Evolutionary conservation across 805 yeast species (phyloP), one percentile per base, ranked within the genome.

Genomic region (Cyberlindnera nakhonratchasimensis): DNA sequence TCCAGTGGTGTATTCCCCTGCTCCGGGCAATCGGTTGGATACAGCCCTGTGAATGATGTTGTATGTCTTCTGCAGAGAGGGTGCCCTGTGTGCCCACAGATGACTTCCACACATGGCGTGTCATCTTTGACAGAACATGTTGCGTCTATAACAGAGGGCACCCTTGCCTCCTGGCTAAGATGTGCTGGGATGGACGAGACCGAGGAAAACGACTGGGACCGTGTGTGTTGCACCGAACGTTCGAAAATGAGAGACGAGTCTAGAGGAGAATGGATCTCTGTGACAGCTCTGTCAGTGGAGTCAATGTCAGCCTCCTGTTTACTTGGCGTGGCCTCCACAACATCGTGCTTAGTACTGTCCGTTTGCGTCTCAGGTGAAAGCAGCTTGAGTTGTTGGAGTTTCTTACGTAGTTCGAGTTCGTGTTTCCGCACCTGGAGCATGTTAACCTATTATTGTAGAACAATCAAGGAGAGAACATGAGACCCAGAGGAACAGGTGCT

Each of bases 121-220:
- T 30, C 41, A 6, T 34, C 37, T 11, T 14, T 18, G 16, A 35
- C 8, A 13, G 34, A 34, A 7, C 48, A 34, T 6, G 52, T 33
- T 6, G 52, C 52, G 33, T 49, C 53, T 13, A 49, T 19, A 8
- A 42, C 50, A 14, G 46, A 40, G 4, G 53, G 53, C 9, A 49
- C 42, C 35, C 23, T 43, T 4, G 40, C 39, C 31, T 49, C 53
- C 23, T 46, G 50, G 7, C 32, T 11, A 9, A 49, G 29, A 20
- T 49, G 48, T 8, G 48, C 48, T 3, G 48, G 48, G 28, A 43
- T 42, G 4, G 52, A 45, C 6, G 32, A n/a, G 14, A 36, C 9
- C 1, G 48, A 44, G 13, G 40, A 38, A 31, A 48, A 40, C 11
- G 46, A 41, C 35, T 45, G 52, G 11, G 52, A 39, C 17, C 52